A percentile compares a stretch with the other conserved stretches of the same genome.
phyloP scores from a whole-genome alignment of 1,284 basidiomycete species.

The Ganoderma lucidum region DNA sequence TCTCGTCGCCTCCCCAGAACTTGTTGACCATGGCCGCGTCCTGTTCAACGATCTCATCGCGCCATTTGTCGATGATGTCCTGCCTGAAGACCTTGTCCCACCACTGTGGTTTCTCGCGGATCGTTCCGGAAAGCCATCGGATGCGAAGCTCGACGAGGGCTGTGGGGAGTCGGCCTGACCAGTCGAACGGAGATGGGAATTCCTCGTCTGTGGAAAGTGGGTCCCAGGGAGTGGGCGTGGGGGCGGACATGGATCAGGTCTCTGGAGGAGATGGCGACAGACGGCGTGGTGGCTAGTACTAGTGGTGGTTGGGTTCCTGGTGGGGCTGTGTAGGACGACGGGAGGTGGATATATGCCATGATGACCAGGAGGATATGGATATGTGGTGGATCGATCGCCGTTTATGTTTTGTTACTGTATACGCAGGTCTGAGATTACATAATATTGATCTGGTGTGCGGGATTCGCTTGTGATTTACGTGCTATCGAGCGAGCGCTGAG shows the following conservation, averaged over 20 bases:
- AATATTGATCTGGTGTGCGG: too few relatives aligned
- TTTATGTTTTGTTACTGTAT: too few relatives aligned
- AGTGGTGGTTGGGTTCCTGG: too few relatives aligned
- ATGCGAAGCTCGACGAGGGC: constrained; percentile 27
- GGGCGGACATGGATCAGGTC: neutral
- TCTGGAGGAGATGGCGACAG: too few relatives aligned
- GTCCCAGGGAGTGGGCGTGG: neutral
- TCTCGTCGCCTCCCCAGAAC: constrained; percentile 13
- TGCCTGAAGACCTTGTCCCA: constrained; percentile 26
- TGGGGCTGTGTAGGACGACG: too few relatives aligned
- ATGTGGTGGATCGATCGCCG: too few relatives aligned
- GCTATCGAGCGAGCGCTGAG: too few relatives aligned
- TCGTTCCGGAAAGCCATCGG: constrained; percentile 21
- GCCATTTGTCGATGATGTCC: constrained; percentile 25
- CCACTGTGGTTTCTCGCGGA: constrained; percentile 30
- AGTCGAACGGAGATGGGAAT: constrained; percentile 2
- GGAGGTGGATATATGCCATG: too few relatives aligned
- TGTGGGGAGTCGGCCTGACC: neutral
- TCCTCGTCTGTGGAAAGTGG: neutral
- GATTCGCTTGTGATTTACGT: too few relatives aligned
- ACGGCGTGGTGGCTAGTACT: too few relatives aligned
- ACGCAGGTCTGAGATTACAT: too few relatives aligned
- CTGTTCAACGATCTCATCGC: constrained; percentile 24
- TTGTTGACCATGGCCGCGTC: constrained; percentile 1
- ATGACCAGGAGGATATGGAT: too few relatives aligned